A percentile compares a stretch with the other conserved stretches of the same genome.
Conservation (phyloP, 345 rosid genomes). For the Eucalyptus pumila region DNA sequence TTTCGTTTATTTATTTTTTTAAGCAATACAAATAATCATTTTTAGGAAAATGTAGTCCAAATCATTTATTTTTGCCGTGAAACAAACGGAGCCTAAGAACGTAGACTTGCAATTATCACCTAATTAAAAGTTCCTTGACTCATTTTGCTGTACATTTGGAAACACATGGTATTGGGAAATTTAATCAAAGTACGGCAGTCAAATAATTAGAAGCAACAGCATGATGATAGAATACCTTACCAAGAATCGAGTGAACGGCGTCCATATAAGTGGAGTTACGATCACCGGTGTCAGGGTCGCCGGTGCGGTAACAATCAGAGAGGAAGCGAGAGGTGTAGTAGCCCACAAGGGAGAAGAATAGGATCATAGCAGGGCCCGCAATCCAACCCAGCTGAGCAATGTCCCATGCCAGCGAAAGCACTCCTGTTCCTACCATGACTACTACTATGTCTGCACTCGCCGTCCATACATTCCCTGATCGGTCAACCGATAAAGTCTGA, state of each 20-base stretch:
- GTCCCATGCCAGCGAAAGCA: constrained; percentile 64
- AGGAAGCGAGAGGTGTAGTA: constrained; percentile 64
- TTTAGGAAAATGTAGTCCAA: no score
- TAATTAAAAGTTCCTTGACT: not conserved
- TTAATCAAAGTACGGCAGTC: not conserved
- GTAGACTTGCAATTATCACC: not conserved
- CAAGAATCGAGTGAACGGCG: constrained; percentile 56
- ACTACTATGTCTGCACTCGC: constrained; percentile 67
- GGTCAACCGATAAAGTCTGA: not conserved
- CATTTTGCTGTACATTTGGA: not conserved
- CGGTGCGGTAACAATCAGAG: constrained; percentile 53
- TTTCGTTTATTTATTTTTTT: no score
- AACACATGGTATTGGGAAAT: not conserved
- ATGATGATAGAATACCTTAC: constrained; percentile 1
- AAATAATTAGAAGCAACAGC: not conserved
- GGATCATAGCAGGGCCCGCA: constrained; percentile 70
- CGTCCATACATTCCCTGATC: constrained; percentile 58
- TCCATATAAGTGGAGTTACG: constrained; percentile 64
- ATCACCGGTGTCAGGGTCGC: constrained; percentile 39
- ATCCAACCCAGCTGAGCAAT: constrained; percentile 79
- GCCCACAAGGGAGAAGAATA: constrained; percentile 51
- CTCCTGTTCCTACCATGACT: constrained; percentile 72
- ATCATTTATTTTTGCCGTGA: no score
- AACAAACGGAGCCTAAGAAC: not conserved
- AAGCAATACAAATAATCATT: no score